phyloP scores from a whole-genome alignment of 2,329 filamentous ascomycete species.

The Xylariaceae sp. region DNA sequence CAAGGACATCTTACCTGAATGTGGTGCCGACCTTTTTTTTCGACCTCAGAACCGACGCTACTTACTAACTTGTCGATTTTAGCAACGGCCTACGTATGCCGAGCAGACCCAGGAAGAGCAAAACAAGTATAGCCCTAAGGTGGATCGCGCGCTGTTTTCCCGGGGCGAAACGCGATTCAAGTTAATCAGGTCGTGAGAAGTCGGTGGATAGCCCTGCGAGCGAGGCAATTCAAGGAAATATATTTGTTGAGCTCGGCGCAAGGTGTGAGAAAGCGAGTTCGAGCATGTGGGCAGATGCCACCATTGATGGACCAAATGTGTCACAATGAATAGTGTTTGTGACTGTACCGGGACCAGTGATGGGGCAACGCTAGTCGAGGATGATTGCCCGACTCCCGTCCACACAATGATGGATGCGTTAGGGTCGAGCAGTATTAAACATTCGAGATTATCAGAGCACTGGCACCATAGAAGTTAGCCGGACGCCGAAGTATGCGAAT shows the following conservation, averaged over 20 bases:
- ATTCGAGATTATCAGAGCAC: conserved; percentile 33
- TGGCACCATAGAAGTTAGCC: conserved; percentile 26
- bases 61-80: background rate
- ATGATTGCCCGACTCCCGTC: conserved; percentile 17
- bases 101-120: background rate
- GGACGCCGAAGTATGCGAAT: conserved; percentile 10
- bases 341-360: conserved; percentile 4
- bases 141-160: background rate
- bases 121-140: background rate
- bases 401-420: conserved; percentile 16
- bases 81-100: background rate
- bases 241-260: conserved; percentile 1
- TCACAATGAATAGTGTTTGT: conserved; percentile 4
- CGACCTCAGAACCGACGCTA: conserved; percentile 1
- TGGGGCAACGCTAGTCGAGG: conserved; percentile 20
- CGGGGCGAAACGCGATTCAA: background rate
- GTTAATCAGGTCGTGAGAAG: conserved; percentile 2
- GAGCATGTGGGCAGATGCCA: conserved; percentile 16
- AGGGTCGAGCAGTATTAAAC: conserved; percentile 30
- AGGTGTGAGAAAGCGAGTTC: conserved; percentile 19
- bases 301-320: background rate
- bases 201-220: background rate
- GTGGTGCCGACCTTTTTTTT: background rate
- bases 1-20: conserved; percentile 10
- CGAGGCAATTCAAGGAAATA: background rate